These are phyloP conservation scores for Hyparrhenia diplandra DNA, from an alignment of 176 grass and related monocot genomes.

Conservation along the genomic window DNA sequence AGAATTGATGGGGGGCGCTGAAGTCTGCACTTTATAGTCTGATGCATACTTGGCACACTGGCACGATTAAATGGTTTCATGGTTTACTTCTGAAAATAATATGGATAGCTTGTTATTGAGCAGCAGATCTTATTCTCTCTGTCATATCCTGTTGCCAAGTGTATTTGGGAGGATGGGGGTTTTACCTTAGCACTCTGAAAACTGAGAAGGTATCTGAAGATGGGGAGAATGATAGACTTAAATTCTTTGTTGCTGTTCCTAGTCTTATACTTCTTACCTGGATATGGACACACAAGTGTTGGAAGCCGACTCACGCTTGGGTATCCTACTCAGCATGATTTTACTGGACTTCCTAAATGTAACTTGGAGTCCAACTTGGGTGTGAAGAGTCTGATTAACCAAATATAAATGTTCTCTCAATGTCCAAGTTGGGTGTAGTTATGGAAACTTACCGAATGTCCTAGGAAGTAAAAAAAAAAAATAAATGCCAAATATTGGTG, in stretches of 20 bases:
- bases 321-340: background rate
- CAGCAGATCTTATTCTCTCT: background rate
- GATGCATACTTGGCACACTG: background rate
- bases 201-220: conserved; percentile 88
- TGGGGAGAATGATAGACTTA: conserved; percentile 62
- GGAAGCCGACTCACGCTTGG: background rate
- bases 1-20: background rate
- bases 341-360: background rate
- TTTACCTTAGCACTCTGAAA: conserved; percentile 94
- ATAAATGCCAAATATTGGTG: background rate
- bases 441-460: background rate
- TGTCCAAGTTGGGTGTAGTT: background rate
- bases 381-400: background rate
- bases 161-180: conserved; percentile 58
- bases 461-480: background rate
- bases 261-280: background rate
- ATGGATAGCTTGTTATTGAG: background rate
- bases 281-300: background rate
- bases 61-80: background rate
- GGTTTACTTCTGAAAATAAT: background rate
- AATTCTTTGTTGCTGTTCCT: conserved; percentile 12
- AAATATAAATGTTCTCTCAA: background rate
- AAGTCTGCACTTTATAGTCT: background rate
- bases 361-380: background rate
- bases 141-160: conserved; percentile 1